phyloP scores from a whole-genome alignment of 441 rosid species.

The Mallotus repandus region DNA sequence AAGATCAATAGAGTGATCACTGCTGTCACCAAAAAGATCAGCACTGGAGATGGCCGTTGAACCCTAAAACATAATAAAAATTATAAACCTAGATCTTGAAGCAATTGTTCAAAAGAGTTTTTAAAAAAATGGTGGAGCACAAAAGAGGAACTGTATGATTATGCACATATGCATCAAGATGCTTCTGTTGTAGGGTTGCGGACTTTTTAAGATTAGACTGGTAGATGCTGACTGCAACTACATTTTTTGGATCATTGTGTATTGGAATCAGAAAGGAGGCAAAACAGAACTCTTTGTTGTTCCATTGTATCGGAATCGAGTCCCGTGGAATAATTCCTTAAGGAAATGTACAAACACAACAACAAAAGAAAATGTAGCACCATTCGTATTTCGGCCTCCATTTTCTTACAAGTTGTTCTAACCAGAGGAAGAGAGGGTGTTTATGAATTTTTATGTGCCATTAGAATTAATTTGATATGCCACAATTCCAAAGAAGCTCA shows the following conservation, averaged over 20 bases:
- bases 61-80: conserved; percentile 41
- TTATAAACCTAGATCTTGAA: not conserved
- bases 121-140: not conserved
- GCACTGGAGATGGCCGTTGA: conserved; percentile 93
- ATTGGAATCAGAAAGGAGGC: not conserved
- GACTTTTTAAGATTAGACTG: not conserved
- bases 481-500: not conserved
- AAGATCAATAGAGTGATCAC: conserved; percentile 60
- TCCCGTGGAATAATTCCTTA: not conserved
- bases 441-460: not conserved
- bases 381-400: not conserved
- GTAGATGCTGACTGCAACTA: not conserved
- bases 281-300: not conserved
- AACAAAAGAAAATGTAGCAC: not conserved
- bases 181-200: not conserved
- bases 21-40: conserved; percentile 70
- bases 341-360: not conserved
- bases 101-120: not conserved
- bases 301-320: not conserved
- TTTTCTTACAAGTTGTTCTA: not conserved
- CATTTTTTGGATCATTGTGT: not conserved
- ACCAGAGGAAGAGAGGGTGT: not conserved
- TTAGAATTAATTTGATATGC: not conserved
- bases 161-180: not conserved
- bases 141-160: not conserved